These are phyloP conservation scores for Sugiyamaella novakii DNA, from an alignment of 1,139 yeast genomes.

Conservation along the genomic window DNA sequence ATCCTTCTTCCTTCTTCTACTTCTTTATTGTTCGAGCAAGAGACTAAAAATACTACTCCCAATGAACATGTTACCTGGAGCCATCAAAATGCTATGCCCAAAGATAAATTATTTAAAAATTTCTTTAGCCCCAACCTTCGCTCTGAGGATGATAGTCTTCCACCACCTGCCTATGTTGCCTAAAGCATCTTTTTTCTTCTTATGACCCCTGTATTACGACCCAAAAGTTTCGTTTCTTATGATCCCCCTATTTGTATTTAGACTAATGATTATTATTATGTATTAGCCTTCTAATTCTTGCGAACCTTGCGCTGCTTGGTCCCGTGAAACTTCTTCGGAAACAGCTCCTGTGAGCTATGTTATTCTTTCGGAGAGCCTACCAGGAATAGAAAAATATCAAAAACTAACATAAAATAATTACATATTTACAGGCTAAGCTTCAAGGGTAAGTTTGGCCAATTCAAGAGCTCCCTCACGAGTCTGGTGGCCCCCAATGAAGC, in stretches of 20 bases:
- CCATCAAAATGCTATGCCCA: slow-evolving; percentile 11
- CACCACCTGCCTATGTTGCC: slow-evolving; percentile 32
- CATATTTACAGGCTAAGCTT: slow-evolving; percentile 6
- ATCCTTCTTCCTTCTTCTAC: slow-evolving; percentile 1
- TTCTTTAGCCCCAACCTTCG: slow-evolving; percentile 26
- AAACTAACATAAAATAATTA: no score
- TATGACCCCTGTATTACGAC: slow-evolving; percentile 3
- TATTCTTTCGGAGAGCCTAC: no score
- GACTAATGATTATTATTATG: slow-evolving; percentile 7
- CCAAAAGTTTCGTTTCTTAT: slow-evolving; percentile 9
- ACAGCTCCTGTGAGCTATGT: no score
- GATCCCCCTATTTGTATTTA: slow-evolving; percentile 7
- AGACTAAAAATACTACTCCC: not conserved
- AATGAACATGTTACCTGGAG: slow-evolving; percentile 13
- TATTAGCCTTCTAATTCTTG: no score
- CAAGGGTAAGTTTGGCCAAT: slow-evolving; percentile 56
- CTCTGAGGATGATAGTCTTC: slow-evolving; percentile 11
- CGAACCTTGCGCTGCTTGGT: no score
- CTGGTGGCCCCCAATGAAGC: slow-evolving; percentile 94
- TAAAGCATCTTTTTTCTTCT: slow-evolving; percentile 1
- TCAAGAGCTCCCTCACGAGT: slow-evolving; percentile 74
- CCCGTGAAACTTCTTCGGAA: no score
- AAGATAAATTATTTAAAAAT: slow-evolving; percentile 22
- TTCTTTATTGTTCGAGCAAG: not conserved
- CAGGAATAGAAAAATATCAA: no score